phyloP scores from a whole-genome alignment of 2,329 filamentous ascomycete genomes.

The Fusarium sp. region DNA sequence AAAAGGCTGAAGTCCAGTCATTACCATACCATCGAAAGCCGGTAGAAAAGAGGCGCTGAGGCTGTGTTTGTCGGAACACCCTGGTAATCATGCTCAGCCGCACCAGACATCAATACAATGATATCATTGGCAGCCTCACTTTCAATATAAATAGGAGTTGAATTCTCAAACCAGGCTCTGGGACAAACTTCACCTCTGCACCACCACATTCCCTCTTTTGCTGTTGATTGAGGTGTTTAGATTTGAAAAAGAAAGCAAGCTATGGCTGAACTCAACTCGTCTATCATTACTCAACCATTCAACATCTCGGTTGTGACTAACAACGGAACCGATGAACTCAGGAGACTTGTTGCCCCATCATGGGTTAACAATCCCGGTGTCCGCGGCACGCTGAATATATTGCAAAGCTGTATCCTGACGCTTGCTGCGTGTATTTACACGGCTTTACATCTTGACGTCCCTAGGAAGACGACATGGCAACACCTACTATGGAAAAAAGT shows the following conservation, averaged over 20 bases:
- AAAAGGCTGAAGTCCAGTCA: no score
- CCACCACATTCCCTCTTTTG: no score
- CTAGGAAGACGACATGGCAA: not conserved
- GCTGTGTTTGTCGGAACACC: no score
- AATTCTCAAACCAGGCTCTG: not conserved
- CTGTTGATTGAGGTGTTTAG: accelerated
- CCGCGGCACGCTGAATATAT: not conserved
- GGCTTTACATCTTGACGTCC: not conserved
- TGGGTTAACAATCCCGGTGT: not conserved
- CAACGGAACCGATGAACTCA: not conserved
- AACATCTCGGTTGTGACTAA: not conserved
- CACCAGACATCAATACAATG: accelerated
- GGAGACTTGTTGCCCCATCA: not conserved
- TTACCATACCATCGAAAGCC: no score
- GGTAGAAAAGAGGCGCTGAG: no score
- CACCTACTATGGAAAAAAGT: not conserved
- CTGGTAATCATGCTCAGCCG: no score
- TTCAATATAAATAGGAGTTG: not conserved
- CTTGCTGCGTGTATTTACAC: conserved; percentile 8
- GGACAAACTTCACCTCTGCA: not conserved
- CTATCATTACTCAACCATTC: not conserved
- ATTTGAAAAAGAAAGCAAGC: not conserved
- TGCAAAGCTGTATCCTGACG: conserved; percentile 11
- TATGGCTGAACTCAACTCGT: not conserved
- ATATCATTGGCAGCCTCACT: not conserved